Conservation (phyloP, 2,329 filamentous ascomycete genomes). For the Aspergillus brasiliensis region DNA sequence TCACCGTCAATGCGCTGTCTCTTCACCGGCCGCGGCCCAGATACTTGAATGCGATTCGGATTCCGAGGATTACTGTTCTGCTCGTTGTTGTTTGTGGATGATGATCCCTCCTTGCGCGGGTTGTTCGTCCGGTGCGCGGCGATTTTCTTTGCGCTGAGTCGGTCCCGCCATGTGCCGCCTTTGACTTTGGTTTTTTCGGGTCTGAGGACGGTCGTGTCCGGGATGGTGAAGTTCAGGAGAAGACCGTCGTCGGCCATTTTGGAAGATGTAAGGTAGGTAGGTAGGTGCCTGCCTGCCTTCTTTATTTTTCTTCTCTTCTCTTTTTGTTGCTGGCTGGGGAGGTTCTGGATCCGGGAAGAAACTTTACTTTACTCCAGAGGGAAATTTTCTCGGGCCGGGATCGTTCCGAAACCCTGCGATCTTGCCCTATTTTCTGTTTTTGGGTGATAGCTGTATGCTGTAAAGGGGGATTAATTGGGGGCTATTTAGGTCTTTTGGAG, state of each 20-base stretch:
- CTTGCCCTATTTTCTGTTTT: conserved; percentile 37
- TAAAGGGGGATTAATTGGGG: not conserved
- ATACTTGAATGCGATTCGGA: conserved; percentile 38
- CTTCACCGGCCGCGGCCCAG: conserved; percentile 40
- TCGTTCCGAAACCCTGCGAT: conserved; percentile 29
- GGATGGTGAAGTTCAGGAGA: conserved; percentile 86
- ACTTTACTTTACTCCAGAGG: conserved; percentile 22
- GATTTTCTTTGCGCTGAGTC: conserved; percentile 75
- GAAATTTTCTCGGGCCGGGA: conserved; percentile 38
- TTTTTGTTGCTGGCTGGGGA: not conserved
- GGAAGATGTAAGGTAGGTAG: not conserved
- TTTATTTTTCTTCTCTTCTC: not conserved
- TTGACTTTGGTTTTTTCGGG: conserved; percentile 66
- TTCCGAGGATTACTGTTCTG: conserved; percentile 27
- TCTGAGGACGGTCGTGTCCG: conserved; percentile 65
- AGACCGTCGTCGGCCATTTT: conserved; percentile 92
- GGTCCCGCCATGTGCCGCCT: conserved; percentile 91
- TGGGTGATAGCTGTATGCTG: not conserved
- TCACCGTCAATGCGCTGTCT: conserved; percentile 35
- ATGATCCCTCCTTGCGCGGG: conserved; percentile 16
- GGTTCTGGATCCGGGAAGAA: not conserved
- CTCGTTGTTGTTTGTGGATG: conserved; percentile 14
- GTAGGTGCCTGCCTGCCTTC: conserved; percentile 7
- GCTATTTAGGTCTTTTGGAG: not conserved
- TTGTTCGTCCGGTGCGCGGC: conserved; percentile 57